Evolutionary conservation across 192 early-diverging fungal species (phyloP), one percentile per base, ranked within the genome.

Genomic region (Backusella morwellensis): DNA sequence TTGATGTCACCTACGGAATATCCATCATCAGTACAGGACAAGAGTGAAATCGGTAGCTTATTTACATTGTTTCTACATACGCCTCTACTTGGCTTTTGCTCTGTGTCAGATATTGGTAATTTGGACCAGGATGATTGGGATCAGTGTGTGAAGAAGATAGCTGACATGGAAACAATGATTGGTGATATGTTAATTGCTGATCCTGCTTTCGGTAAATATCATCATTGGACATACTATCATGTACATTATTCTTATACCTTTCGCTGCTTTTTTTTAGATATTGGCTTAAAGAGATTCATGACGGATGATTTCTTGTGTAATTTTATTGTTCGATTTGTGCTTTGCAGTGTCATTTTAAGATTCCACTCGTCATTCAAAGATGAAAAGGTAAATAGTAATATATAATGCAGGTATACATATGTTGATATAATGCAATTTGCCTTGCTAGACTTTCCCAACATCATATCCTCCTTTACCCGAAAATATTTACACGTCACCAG

Each of bases 11-110:
- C 97, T 1, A 86, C 88, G 0, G 91, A 93, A 70, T 98, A 97
- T 75, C 96, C 96, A 40, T 74, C 86, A 0, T 89, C 91, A 6
- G 91, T 97, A 17, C 92, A 93, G 84, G 95, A 88, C 42, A 86
- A 85, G 11, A 81, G 82, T 21, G 91, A 91, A 85, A 89, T 94
- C 4, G 98, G 98, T 40, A 93, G 92, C 81, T 88, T 98, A 14
- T 98, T 98, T 77, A 98, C 97, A 5, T 80, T 99, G 73, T 99
- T 99, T 77, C 83, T 99, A 72, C 95, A 98, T 81, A 91, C 92
- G 14, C 96, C 97, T 2, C 70, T 97, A 14, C 92, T 97, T 56
- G 98, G 94, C 0, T 96, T 99, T 75, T 91, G 92, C 23, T 96
- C 93, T 72, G 85, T 97, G 19, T 93, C 87, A 7, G 92, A 92